phyloP scores from a whole-genome alignment of 2,329 filamentous ascomycete species.

The Aspergillus brasiliensis region DNA sequence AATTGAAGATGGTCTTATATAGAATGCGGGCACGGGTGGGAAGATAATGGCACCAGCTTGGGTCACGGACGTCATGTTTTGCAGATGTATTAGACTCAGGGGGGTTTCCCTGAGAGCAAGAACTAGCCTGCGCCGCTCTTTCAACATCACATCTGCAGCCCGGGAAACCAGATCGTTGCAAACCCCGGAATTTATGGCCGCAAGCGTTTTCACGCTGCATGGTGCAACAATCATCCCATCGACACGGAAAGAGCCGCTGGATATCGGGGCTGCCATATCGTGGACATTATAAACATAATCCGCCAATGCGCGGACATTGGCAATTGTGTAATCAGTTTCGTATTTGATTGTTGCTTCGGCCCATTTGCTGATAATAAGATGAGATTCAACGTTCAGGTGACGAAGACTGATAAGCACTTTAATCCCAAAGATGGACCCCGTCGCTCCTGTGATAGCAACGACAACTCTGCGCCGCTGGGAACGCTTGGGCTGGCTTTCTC shows the following conservation, averaged over 20 bases:
- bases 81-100: constrained; percentile 48
- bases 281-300: constrained; percentile 42
- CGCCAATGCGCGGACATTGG: constrained; percentile 43
- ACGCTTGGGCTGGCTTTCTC: background rate
- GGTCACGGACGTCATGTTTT: constrained; percentile 49
- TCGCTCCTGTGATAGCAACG: constrained; percentile 55
- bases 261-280: constrained; percentile 50
- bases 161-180: constrained; percentile 50
- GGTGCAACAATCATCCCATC: constrained; percentile 52
- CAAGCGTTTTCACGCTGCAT: constrained; percentile 54
- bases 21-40: constrained; percentile 48
- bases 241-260: constrained; percentile 48
- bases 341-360: constrained; percentile 51
- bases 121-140: constrained; percentile 46
- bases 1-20: too few relatives aligned
- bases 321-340: constrained; percentile 45
- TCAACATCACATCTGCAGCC: constrained; percentile 51
- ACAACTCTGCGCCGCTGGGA: constrained; percentile 38
- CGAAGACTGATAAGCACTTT: constrained; percentile 45
- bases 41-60: constrained; percentile 45
- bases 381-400: constrained; percentile 49
- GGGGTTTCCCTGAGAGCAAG: constrained; percentile 50
- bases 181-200: constrained; percentile 44
- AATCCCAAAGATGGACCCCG: constrained; percentile 49
- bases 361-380: constrained; percentile 54